phyloP scores from a whole-genome alignment of 192 early-diverging fungal species.

The Backusella liffmaniae region DNA sequence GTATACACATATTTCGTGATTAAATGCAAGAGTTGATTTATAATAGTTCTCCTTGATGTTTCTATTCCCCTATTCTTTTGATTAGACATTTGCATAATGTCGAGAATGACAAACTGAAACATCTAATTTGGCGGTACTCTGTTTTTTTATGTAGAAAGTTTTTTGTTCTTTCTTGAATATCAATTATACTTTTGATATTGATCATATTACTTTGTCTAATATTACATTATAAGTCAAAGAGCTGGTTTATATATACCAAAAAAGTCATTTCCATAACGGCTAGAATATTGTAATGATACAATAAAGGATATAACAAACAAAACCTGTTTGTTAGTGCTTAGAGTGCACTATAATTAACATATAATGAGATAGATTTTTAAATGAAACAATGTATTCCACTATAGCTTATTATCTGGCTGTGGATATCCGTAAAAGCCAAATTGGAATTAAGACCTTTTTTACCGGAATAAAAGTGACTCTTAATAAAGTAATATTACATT shows the following conservation, averaged over 20 bases:
- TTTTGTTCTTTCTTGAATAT: background rate
- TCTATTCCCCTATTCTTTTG: background rate
- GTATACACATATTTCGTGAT: background rate
- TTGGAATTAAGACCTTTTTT: no score
- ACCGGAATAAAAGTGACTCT: no score
- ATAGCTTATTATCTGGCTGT: no score
- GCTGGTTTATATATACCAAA: background rate
- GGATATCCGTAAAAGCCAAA: no score
- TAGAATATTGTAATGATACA: background rate
- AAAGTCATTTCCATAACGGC: background rate
- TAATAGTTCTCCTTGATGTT: background rate
- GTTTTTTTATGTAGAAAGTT: background rate
- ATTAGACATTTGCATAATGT: background rate
- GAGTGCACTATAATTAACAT: background rate
- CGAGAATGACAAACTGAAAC: background rate
- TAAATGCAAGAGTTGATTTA: background rate
- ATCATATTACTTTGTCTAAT: background rate
- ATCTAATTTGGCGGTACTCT: background rate
- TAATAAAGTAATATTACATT: no score
- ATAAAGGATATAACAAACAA: background rate
- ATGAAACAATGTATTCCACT: no score
- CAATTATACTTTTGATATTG: background rate
- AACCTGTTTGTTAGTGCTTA: background rate
- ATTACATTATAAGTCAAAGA: background rate
- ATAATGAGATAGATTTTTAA: no score